These are phyloP conservation scores for Besnoitia besnoiti DNA, from an alignment of 169 alveolate genomes.

Conservation along the genomic window DNA sequence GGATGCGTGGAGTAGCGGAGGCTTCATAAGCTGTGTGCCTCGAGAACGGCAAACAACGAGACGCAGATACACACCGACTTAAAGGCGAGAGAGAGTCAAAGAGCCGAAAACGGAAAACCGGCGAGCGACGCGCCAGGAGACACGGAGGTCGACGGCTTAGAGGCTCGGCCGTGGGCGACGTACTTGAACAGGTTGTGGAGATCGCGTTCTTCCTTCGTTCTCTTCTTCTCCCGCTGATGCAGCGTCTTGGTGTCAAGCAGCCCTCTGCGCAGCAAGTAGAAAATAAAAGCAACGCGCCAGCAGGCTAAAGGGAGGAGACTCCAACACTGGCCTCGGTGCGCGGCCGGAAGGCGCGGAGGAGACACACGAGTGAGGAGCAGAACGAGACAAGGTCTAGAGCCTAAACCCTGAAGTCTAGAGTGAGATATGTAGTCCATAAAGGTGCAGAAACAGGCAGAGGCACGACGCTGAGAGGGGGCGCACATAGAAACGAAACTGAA, in stretches of 20 bases:
- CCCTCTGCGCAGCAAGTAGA: constrained; percentile 73
- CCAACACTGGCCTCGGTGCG: no score
- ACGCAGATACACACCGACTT: background rate
- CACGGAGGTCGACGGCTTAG: background rate
- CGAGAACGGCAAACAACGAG: no score
- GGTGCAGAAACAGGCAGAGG: background rate
- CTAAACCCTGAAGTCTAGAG: no score
- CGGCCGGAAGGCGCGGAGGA: background rate
- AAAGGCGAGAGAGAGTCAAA: background rate
- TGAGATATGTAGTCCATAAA: no score
- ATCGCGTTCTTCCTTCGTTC: constrained; percentile 91
- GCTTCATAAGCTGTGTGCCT: no score
- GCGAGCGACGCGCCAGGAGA: background rate
- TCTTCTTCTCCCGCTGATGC: constrained; percentile 88
- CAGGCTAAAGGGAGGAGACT: no score
- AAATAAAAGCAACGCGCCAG: background rate
- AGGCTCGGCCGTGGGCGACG: background rate
- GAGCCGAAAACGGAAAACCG: background rate
- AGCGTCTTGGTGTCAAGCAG: constrained; percentile 86
- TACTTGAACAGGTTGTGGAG: constrained; percentile 80
- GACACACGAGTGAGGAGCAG: background rate
- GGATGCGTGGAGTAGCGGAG: no score
- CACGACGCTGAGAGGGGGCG: background rate
- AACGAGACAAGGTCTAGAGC: background rate
- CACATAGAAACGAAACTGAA: background rate